Evolutionary conservation across 2,329 filamentous ascomycete species (phyloP), one percentile per base, ranked within the genome.

Genomic region (Teratosphaeriaceae sp.): DNA sequence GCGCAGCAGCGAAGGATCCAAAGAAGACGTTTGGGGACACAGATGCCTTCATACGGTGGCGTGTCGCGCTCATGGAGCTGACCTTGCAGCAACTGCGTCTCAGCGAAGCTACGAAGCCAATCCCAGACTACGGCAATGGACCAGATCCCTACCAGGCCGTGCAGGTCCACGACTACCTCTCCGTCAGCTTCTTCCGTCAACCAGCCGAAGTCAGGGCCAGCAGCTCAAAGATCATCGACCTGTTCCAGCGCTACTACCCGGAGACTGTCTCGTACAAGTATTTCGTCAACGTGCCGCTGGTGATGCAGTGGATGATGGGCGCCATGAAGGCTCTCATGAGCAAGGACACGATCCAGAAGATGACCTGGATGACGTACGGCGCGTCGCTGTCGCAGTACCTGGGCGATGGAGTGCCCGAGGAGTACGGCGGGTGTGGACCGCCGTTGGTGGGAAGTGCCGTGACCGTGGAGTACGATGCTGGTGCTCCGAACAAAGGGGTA

Each of bases 141-240:
- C 68, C 73, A 8, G 90, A 96, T 60, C 86, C 85, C 1, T 94
- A 95, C 69, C 86, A 90, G 66, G 88, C 94, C 71, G 77, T 86
- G 57, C 89, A 96, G 67, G 81, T 96, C 21, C 90, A 97, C 68
- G 90, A 97, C 71, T 96, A 96, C 73, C 79, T 85, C 55, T 82
- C 80, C 49, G 82, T 94, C 61, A 87, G 82, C 59, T 95, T 96
- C 74, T 74, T 96, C 54, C 82, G 87, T 47, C 82, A 86, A 71
- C 83, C 90, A 44, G 77, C 85, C 1, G 72, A 76, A 44, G 81
- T 92, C 65, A 88, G 85, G 65, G 74, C 80, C 3, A 85, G 86
- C 13, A 84, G 80, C 51, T 82, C 80, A 58, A 80, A 89, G 68
- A 89, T 86, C 35, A 94, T 96, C 63, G 76, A 84, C 48, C 74